These are phyloP conservation scores for Microsporum audouinii DNA, from an alignment of 2,329 filamentous ascomycete genomes.

Conservation along the genomic window DNA sequence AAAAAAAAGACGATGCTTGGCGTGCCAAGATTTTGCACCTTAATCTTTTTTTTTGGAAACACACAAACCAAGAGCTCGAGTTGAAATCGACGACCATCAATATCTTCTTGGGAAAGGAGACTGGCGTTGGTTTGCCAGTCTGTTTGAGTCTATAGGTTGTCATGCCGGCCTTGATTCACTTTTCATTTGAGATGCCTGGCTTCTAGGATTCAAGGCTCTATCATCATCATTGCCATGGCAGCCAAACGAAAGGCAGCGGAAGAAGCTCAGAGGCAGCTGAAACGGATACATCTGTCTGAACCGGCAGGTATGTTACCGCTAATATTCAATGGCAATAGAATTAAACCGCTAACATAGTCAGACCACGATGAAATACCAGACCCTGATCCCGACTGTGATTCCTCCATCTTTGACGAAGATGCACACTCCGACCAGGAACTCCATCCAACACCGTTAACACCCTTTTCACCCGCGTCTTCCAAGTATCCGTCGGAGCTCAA, in stretches of 20 bases:
- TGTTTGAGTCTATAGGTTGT: neutral
- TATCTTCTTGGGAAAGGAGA: neutral
- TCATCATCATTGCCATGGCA: slow-evolving; percentile 19
- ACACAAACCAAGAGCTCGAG: neutral
- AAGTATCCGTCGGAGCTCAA: slow-evolving; percentile 57
- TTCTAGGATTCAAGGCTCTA: neutral
- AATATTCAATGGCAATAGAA: neutral
- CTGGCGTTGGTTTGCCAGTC: too few relatives aligned
- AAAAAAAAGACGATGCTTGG: neutral
- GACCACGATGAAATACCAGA: slow-evolving; percentile 7
- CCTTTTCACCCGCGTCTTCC: slow-evolving; percentile 37
- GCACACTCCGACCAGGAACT: slow-evolving; percentile 10
- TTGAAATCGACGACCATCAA: neutral
- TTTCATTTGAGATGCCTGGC: neutral
- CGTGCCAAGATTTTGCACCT: slow-evolving; percentile 7
- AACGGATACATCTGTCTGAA: slow-evolving; percentile 24
- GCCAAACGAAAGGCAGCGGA: slow-evolving; percentile 26
- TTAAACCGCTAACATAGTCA: neutral
- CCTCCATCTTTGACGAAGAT: neutral
- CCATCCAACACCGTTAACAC: slow-evolving; percentile 38
- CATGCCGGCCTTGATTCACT: neutral
- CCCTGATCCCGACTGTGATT: neutral
- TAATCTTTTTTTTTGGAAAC: neutral
- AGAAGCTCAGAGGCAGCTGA: slow-evolving; percentile 20
- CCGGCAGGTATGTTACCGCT: slow-evolving; percentile 21